phyloP scores from a whole-genome alignment of 495 filamentous ascomycete genomes.

The Aspergillus hancockii region DNA sequence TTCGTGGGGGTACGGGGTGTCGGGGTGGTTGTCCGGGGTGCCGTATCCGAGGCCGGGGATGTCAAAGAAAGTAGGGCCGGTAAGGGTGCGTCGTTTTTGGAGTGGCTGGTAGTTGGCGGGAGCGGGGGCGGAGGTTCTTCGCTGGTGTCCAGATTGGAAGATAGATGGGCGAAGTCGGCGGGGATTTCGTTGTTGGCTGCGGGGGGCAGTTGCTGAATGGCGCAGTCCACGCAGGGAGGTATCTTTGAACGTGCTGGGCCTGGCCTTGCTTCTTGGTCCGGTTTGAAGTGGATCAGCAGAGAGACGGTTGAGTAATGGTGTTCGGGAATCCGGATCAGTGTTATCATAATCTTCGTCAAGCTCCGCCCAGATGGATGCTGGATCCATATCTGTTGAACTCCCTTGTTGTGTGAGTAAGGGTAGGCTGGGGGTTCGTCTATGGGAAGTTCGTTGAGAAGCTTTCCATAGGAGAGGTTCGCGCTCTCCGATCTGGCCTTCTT shows the following conservation, averaged over 20 bases:
- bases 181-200: conserved; percentile 27
- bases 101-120: conserved; percentile 22
- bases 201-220: conserved; percentile 30
- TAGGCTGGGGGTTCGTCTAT: conserved; percentile 42
- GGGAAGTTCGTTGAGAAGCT: conserved; percentile 23
- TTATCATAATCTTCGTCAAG: conserved; percentile 46
- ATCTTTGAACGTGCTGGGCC: conserved; percentile 20
- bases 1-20: conserved; percentile 2
- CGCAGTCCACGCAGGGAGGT: conserved; percentile 24
- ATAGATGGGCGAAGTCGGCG: conserved; percentile 21
- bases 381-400: conserved; percentile 36
- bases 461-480: conserved; percentile 40
- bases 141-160: conserved; percentile 16
- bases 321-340: conserved; percentile 14
- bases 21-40: conserved; percentile 24
- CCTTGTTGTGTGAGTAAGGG: conserved; percentile 32
- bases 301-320: conserved; percentile 18
- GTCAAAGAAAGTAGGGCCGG: conserved; percentile 4
- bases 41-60: conserved; percentile 28
- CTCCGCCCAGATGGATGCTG: conserved; percentile 53
- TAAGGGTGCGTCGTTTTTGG: conserved; percentile 21
- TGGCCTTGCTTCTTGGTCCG: conserved; percentile 33
- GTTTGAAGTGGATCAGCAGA: conserved; percentile 17
- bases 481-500: conserved; percentile 39
- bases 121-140: conserved; percentile 32